Conservation (phyloP, 441 rosid genomes). For the Lepidium campestre region DNA sequence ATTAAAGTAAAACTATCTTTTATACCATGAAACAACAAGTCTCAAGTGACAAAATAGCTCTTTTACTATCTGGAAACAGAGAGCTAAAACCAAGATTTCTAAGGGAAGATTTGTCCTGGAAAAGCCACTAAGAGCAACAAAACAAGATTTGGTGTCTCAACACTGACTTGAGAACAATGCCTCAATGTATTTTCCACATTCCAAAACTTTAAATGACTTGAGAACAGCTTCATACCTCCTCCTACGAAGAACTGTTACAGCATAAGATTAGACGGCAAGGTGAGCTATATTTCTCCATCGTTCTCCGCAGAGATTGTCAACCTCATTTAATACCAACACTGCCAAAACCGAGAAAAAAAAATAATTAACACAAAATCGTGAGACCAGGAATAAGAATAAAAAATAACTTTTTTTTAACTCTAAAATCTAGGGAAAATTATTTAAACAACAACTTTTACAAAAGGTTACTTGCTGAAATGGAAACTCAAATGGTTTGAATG, state of each 20-base stretch:
- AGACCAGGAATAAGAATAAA: too few species aligned
- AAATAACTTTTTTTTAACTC: too few species aligned
- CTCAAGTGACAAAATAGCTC: conserved; percentile 84
- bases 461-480: neutral
- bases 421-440: too few species aligned
- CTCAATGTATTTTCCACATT: neutral
- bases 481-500: neutral
- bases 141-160: conserved; percentile 1
- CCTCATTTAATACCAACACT: conserved; percentile 94
- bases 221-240: conserved; percentile 50
- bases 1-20: conserved; percentile 3
- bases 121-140: neutral
- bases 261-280: conserved; percentile 85
- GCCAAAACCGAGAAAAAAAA: conserved; percentile 14
- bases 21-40: conserved; percentile 55
- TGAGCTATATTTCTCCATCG: conserved; percentile 95
- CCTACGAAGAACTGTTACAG: conserved; percentile 84
- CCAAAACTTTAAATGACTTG: too few species aligned
- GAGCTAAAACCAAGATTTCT: neutral
- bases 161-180: neutral
- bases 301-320: conserved; percentile 95
- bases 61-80: conserved; percentile 50
- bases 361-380: too few species aligned
- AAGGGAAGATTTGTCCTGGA: neutral
- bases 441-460: too few species aligned